Evolutionary conservation across 2,329 filamentous ascomycete genomes (phyloP).

Genomic region (Trichoderma lentiforme): DNA sequence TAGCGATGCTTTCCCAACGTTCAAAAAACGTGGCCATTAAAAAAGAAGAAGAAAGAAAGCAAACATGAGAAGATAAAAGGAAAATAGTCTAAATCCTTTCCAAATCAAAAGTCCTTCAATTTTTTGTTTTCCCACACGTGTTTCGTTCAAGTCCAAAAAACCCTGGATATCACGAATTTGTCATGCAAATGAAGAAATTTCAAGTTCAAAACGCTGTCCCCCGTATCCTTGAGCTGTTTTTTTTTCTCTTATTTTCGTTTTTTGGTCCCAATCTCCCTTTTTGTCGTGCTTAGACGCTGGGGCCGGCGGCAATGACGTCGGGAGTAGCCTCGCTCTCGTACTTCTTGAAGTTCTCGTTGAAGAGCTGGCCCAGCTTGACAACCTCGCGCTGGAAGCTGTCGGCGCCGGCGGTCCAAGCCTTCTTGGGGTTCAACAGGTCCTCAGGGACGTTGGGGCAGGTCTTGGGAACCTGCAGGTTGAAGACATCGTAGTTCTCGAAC

Average conservation of each 20-base stretch:
- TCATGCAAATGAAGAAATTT: background rate
- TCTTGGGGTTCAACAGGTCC: conserved; percentile 92
- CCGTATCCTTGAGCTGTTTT: background rate
- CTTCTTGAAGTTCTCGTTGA: conserved; percentile 97
- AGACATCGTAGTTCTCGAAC: conserved; percentile 93
- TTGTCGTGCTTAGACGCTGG: conserved; percentile 32
- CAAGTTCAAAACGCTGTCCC: background rate
- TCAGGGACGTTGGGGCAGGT: conserved; percentile 81
- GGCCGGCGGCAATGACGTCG: conserved; percentile 70
- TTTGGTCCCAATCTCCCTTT: background rate
- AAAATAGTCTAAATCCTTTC: conserved; percentile 11
- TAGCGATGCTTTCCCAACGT: conserved; percentile 13
- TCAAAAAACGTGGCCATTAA: background rate
- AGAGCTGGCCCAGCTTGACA: conserved; percentile 82
- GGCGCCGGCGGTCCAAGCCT: conserved; percentile 80
- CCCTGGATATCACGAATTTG: conserved; percentile 10
- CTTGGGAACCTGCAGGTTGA: conserved; percentile 96
- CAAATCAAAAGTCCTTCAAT: background rate
- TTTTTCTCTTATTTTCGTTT: background rate
- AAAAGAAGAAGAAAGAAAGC: background rate
- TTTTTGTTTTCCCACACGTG: background rate
- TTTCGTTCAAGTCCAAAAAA: background rate
- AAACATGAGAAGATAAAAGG: background rate
- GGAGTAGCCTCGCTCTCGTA: conserved; percentile 80
- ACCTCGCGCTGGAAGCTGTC: conserved; percentile 85